These are phyloP conservation scores for Solanum rostratum DNA, from an alignment of 257 asterid species.

Conservation along the genomic window DNA sequence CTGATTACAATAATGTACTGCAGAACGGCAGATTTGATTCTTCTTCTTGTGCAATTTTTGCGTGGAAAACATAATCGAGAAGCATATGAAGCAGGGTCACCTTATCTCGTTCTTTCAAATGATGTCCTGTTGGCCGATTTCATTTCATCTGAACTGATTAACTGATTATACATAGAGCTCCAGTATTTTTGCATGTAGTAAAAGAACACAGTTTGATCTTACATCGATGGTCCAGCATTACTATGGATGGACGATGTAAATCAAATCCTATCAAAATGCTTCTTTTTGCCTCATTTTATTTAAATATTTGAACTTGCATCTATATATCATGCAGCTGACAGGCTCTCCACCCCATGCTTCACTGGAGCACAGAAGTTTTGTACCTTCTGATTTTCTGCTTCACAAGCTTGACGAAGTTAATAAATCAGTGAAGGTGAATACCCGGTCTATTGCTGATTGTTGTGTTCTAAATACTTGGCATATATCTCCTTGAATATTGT, in stretches of 20 bases:
- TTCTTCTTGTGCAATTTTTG: not conserved
- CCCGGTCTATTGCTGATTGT: not conserved
- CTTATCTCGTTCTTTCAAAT: not conserved
- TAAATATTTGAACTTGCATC: not conserved
- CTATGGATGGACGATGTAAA: not conserved
- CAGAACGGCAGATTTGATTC: not conserved
- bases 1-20: not conserved
- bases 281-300: not conserved
- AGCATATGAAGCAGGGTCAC: not conserved
- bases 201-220: not conserved
- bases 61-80: not conserved
- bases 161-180: not conserved
- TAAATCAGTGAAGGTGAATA: conserved; percentile 51
- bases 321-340: conserved; percentile 24
- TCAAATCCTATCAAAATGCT: not conserved
- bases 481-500: not conserved
- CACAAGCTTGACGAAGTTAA: conserved; percentile 62
- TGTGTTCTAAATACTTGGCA: not conserved
- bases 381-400: conserved; percentile 41
- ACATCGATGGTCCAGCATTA: not conserved
- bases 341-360: conserved; percentile 28
- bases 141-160: not conserved
- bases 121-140: not conserved
- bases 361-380: conserved; percentile 24
- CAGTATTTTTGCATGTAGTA: not conserved